These are phyloP conservation scores for Pythium periplocum DNA, from an alignment of 352 stramenopile species.

Conservation along the genomic window DNA sequence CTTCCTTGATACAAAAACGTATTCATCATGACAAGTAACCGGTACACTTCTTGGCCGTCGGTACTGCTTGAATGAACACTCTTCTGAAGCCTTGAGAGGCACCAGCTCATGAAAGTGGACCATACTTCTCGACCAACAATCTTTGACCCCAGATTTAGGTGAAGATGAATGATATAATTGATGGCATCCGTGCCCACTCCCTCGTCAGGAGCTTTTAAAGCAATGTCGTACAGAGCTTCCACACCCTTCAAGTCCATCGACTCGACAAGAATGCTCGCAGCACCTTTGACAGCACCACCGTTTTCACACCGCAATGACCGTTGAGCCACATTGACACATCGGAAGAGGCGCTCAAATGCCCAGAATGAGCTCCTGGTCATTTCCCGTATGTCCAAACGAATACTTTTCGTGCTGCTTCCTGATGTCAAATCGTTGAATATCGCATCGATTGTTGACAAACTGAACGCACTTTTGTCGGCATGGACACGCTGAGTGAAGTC, in stretches of 20 bases:
- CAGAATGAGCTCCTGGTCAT: slow-evolving; percentile 20
- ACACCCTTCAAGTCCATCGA: slow-evolving; percentile 25
- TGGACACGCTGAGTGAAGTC: slow-evolving; percentile 72
- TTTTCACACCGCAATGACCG: slow-evolving; percentile 15
- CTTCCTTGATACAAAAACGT: slow-evolving; percentile 64
- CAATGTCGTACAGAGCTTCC: slow-evolving; percentile 22
- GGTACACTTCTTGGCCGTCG: slow-evolving; percentile 9
- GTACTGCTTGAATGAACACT: not conserved
- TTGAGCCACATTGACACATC: slow-evolving; percentile 21
- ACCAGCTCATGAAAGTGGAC: slow-evolving; percentile 17
- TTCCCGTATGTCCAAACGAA: slow-evolving; percentile 10
- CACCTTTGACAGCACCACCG: not conserved
- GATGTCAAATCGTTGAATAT: slow-evolving; percentile 17
- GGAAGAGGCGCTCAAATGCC: slow-evolving; percentile 28
- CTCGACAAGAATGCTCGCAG: slow-evolving; percentile 13
- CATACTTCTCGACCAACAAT: slow-evolving; percentile 20
- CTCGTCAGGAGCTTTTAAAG: slow-evolving; percentile 5
- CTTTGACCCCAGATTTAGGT: slow-evolving; percentile 19
- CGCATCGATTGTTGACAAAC: slow-evolving; percentile 15
- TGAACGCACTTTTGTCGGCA: slow-evolving; percentile 53
- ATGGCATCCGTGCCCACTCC: slow-evolving; percentile 14
- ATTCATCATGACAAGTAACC: slow-evolving; percentile 60
- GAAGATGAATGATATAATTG: slow-evolving; percentile 21
- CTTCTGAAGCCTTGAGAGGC: slow-evolving; percentile 7
- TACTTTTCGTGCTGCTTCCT: slow-evolving; percentile 2